Evolutionary conservation across 192 early-diverging fungal genomes (phyloP), one percentile per base, ranked within the genome.

Genomic region (Spizellomyces sp.): DNA sequence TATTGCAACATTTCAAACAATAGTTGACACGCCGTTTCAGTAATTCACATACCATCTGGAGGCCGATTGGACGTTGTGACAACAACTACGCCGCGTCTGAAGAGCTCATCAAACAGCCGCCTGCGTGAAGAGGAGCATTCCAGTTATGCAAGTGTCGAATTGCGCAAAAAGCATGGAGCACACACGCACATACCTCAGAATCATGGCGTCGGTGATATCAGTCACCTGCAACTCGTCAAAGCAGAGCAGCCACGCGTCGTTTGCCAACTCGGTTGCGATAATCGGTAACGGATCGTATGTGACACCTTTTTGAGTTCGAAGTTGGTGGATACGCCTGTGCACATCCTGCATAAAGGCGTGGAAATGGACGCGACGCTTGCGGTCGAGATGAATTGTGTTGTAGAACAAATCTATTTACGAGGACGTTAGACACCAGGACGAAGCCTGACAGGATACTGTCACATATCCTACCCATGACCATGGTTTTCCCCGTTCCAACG

Each of bases 221-320:
- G 97, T 99, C 7, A 99, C 97, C 72, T 95, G 94, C 60, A 99
- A 91, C 76, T 99, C 96, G 69, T 98, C 96, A 82, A 98, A 92
- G 75, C 96, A 98, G 6, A 98, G 79, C 4, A 99, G 86, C 75
- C 91, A 88, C 6, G 94, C 89, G 27, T 93, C 88, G 36, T 82
- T 83, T 14, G 92, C 90, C 27, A 99, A 77, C 36, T 95, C 91
- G 21, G 86, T 82, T 3, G 97, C 94, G 60, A 99, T 86, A 0
- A 80, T 64, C 9, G 75, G 75, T 12, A 76, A 58, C 4, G 75
- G 75, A 52, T 76, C 75, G 58, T 63, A 71, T 6, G 75, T 76
- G 69, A 70, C 47, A 4, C 62, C 67, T 5, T 66, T 47, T 14
- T 66, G 27, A 5, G 47, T 42, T 0, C 75, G 67, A 2, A 76